These are phyloP conservation scores for Jackrogersella multiformis DNA, from an alignment of 495 filamentous ascomycete genomes.

Conservation along the genomic window DNA sequence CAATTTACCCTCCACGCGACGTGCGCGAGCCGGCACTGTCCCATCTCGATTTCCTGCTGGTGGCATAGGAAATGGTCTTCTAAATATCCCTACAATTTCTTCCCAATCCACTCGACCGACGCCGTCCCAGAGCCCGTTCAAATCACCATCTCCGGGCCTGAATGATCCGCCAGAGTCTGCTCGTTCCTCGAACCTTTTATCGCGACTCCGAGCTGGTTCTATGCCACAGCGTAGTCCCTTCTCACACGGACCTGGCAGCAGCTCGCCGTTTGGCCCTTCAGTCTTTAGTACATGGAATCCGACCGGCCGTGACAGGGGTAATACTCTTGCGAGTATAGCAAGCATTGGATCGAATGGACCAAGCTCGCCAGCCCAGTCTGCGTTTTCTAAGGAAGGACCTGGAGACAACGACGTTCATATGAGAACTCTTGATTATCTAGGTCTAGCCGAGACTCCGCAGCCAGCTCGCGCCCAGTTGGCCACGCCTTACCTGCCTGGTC, in stretches of 20 bases:
- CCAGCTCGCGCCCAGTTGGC: constrained; percentile 76
- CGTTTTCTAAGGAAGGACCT: constrained; percentile 87
- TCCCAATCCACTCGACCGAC: constrained; percentile 87
- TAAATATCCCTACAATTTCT: constrained; percentile 70
- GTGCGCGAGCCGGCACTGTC: constrained; percentile 93
- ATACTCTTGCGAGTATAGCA: constrained; percentile 85
- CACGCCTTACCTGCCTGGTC: constrained; percentile 79
- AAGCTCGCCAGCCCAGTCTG: constrained; percentile 86
- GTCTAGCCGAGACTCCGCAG: constrained; percentile 92
- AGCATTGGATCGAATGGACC: constrained; percentile 80
- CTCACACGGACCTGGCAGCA: constrained; percentile 60
- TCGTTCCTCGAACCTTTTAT: constrained; percentile 76
- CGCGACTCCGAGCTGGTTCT: constrained; percentile 90
- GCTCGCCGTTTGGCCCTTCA: constrained; percentile 83
- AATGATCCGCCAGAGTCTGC: constrained; percentile 68
- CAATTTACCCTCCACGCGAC: constrained; percentile 65
- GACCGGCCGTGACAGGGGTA: constrained; percentile 74
- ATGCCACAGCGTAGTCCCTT: constrained; percentile 89
- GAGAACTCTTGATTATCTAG: constrained; percentile 94
- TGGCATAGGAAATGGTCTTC: constrained; percentile 65
- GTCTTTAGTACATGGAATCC: constrained; percentile 90
- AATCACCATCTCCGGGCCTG: constrained; percentile 75
- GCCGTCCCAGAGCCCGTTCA: constrained; percentile 90
- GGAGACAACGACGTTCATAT: constrained; percentile 85
- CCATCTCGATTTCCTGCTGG: constrained; percentile 89